Evolutionary conservation across 805 yeast genomes (phyloP), one percentile per base, ranked within the genome.

Genomic region (Torulaspora microellipsoides): DNA sequence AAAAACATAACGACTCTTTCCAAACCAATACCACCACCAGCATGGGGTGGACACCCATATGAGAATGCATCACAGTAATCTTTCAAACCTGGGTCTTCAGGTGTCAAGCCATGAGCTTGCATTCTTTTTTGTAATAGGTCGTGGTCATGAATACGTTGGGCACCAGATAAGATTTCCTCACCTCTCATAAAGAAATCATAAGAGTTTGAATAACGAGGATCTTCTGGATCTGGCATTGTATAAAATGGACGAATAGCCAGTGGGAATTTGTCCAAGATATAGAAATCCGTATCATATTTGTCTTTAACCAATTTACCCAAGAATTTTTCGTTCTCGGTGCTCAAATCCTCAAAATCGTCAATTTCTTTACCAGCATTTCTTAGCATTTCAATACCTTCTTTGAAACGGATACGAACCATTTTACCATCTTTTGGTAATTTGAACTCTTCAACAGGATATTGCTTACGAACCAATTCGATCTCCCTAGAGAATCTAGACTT

Each of bases 111-210:
- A 60, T 85, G 95, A 31, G 75, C 84, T 38, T 67, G 72, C 85
- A 93, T 81, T 72, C 98, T 81, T 70, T 85, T 78, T 58, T 71
- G 75, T 60, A 93, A 78, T 58, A 93, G 73, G 50, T 74, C 87
- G 39, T 95, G 81, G 67, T 93, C 98, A 66, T 93, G 99, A 57
- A 93, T 80, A 79, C 99, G 96, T 75, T 93, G 99, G 46, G 99
- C 99, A 60, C 99, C 99, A n/a, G 96, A 88, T 56, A 93, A 73
- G 59, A 93, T 93, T 72, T 93, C 99, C 73, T 93, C 99, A 65
- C 99, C 99, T 75, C 99, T 85, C 99, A 93, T 93, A 78, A 93
- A 93, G 83, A 93, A 93, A 73, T 93, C 99, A 66, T 91, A 93
- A 15, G 98, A 91, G 80, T 93, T 93, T 52, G 98, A 90, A 73